Base-by-base conservation (phyloP, 176 grass and related monocot genomes). In the Cenchrus purpureus region DNA sequence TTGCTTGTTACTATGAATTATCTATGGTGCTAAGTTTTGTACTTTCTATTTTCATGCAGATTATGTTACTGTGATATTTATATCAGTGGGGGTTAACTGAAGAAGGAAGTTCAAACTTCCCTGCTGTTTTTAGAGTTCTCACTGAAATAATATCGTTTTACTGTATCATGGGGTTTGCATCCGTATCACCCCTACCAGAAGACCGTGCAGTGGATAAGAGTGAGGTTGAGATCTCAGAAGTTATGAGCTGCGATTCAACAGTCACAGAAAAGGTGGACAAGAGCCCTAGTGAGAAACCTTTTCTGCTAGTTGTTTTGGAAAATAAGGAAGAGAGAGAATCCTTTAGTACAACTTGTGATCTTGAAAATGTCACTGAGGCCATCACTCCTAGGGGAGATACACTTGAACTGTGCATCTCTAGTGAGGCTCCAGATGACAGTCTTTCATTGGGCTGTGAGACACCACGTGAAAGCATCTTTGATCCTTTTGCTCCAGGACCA, bases 401-500 rank as follows among this genome's bases (percentile, higher is more conserved):
- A 73, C 46, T 90, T 68, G 87, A 88, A 65, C 15, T 77, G 52
- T 64, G 65, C 1, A 64, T 70, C 85, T 68, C 75, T 65, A 57
- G 43, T 19, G 61, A 71, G 48, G 46, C 19, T 60, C 11, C 84
- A 63, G 74, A 90, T 54, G 79, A 79, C 65, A 46, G 6, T 58
- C 49, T 76, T 71, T 32, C 69, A 10, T 32, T 42, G 15, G 62
- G 40, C 1, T 88, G 88, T 77, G 77, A 88, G 68, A 94, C 92
- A 22, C 93, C 93, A 12, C 81, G 79, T 20, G 76, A 84, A 85
- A 90, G 77, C 83, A 90, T 92, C 66, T 95, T 92, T 86, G 88
- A 95, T 84, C 93, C 93, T 28, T 95, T 95, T 85, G 90, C 93
- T 59, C 85, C 93, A 46, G 93, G 80, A 40, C 71, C 76, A 62